Evolutionary conservation across 2,329 filamentous ascomycete genomes (phyloP).

Genomic region (Chaetomiaceae sp.): DNA sequence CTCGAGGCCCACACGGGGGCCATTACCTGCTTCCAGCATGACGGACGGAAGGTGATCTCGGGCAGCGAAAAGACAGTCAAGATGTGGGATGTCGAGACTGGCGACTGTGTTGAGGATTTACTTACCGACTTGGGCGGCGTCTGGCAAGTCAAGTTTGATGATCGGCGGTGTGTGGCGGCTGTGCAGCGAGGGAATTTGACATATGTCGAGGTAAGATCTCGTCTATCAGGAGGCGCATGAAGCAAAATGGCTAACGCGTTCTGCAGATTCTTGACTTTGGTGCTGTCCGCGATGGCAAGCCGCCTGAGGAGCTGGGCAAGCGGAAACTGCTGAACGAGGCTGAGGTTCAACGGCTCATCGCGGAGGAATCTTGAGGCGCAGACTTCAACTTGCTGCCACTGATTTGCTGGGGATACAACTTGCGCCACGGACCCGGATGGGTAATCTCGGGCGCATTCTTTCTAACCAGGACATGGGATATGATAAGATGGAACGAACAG

Average conservation of each 20-base stretch:
- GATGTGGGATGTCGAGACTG: constrained; percentile 95
- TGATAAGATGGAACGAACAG: neutral
- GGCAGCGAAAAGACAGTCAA: constrained; percentile 94
- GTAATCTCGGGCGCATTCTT: no score
- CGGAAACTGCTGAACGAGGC: constrained; percentile 64
- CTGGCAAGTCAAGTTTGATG: constrained; percentile 98
- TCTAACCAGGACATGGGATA: neutral
- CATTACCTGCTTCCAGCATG: constrained; percentile 98
- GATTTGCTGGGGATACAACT: no score
- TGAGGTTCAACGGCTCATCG: constrained; percentile 49
- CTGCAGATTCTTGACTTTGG: constrained; percentile 92
- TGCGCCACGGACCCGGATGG: no score
- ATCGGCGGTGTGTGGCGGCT: constrained; percentile 88
- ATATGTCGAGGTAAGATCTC: constrained; percentile 80
- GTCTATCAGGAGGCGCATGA: neutral
- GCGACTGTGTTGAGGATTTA: constrained; percentile 87
- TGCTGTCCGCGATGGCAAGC: constrained; percentile 81
- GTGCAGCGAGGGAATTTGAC: constrained; percentile 90
- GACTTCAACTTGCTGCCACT: no score
- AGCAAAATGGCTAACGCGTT: constrained; percentile 32
- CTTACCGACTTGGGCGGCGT: constrained; percentile 93
- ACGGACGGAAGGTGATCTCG: constrained; percentile 92
- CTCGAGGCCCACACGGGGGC: constrained; percentile 92
- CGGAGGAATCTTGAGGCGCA: constrained; percentile 39
- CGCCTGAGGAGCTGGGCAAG: constrained; percentile 70